Percentiles rank a stretch among this genome's conserved stretches.
phyloP scores from a whole-genome alignment of 2,329 filamentous ascomycete species.

The Chaetomium sp. region DNA sequence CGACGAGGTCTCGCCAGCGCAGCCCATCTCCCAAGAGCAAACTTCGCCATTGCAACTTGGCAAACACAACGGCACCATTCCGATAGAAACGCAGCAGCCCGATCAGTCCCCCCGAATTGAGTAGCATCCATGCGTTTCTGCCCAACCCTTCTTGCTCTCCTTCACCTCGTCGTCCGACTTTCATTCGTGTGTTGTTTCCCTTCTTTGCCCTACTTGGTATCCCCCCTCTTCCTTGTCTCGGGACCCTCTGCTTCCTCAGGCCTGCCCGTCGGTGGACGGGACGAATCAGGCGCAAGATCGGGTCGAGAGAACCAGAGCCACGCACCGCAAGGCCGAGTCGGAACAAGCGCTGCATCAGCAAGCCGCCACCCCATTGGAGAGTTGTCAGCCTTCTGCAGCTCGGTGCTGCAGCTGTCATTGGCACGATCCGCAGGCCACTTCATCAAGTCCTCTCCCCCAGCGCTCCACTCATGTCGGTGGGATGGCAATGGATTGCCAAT shows the following conservation, averaged over 20 bases:
- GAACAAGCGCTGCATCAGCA: constrained; percentile 13
- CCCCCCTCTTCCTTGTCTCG: constrained; percentile 6
- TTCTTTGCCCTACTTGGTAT: constrained; percentile 4
- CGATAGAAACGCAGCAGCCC: constrained; percentile 6
- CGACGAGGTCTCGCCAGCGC: background rate
- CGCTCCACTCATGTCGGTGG: background rate
- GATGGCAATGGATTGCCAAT: too few relatives aligned
- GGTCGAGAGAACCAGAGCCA: background rate
- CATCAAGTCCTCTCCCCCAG: constrained; percentile 4
- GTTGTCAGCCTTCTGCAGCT: constrained; percentile 23
- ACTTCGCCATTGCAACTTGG: background rate
- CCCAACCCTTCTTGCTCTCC: constrained; percentile 15
- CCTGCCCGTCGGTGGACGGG: background rate
- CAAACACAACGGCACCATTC: background rate
- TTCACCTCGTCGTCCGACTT: too few relatives aligned
- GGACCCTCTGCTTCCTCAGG: background rate
- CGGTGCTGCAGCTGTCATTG: constrained; percentile 19
- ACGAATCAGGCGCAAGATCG: constrained; percentile 14
- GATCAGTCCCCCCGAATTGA: background rate
- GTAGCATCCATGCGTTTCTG: constrained; percentile 23
- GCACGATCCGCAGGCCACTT: constrained; percentile 16
- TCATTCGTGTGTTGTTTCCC: background rate
- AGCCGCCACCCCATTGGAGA: constrained; percentile 20
- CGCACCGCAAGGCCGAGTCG: constrained; percentile 19
- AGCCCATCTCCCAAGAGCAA: background rate